These are phyloP conservation scores for Populus tomentosa DNA, from an alignment of 441 rosid genomes.

Conservation along the genomic window DNA sequence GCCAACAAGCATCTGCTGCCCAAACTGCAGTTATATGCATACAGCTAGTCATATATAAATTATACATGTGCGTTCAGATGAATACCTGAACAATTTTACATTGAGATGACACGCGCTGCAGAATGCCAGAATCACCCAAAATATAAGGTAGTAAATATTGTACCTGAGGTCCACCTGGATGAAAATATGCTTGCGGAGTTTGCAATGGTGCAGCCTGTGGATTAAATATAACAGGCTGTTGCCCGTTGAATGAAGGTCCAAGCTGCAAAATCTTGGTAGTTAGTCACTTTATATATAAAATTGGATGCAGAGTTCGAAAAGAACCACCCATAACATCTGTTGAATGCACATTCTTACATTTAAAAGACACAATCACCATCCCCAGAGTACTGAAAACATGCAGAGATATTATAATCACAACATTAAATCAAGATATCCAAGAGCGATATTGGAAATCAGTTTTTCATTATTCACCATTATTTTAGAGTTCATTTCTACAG, in stretches of 20 bases:
- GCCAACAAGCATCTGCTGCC: constrained; percentile 61
- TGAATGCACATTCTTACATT: background rate
- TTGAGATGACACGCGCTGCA: background rate
- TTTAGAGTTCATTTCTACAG: background rate
- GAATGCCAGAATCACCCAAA: background rate
- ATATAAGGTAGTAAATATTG: background rate
- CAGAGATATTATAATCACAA: background rate
- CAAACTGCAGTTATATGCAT: constrained; percentile 44
- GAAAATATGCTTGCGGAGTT: constrained; percentile 60
- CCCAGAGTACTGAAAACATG: background rate
- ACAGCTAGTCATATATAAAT: constrained; percentile 7
- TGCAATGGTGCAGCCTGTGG: constrained; percentile 58
- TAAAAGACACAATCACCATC: background rate
- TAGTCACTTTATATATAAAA: constrained; percentile 4
- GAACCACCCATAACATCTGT: background rate
- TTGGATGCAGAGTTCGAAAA: background rate
- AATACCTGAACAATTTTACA: background rate
- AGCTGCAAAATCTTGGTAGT: constrained; percentile 40
- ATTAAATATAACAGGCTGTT: constrained; percentile 66
- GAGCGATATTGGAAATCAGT: background rate
- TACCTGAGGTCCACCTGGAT: constrained; percentile 80
- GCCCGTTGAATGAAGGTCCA: constrained; percentile 59
- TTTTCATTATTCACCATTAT: background rate
- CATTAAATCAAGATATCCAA: background rate
- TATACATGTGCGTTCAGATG: background rate